Percentiles rank a stretch among this genome's conserved stretches.
Conservation (phyloP, 345 rosid species). For the Adansonia digitata region DNA sequence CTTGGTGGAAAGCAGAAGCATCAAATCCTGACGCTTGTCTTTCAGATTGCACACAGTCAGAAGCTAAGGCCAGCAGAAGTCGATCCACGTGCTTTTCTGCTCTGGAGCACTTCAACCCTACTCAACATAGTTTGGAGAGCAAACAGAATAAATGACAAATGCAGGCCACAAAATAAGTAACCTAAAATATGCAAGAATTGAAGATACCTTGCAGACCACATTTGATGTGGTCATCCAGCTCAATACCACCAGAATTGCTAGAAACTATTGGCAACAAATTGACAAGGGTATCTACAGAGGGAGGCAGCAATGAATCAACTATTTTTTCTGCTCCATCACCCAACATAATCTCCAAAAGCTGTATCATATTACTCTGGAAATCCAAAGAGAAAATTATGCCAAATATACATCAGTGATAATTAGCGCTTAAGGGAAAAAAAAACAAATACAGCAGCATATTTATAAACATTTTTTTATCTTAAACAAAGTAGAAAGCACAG, state of each 20-base stretch:
- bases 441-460: neutral
- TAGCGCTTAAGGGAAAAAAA: neutral
- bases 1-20: conserved; percentile 37
- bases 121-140: conserved; percentile 5
- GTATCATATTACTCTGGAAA: conserved; percentile 50
- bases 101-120: conserved; percentile 58
- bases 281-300: conserved; percentile 43
- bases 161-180: neutral
- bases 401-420: conserved; percentile 11
- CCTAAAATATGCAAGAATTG: neutral
- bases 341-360: conserved; percentile 70
- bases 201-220: conserved; percentile 71
- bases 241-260: conserved; percentile 26
- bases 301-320: conserved; percentile 35
- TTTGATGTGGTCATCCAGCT: conserved; percentile 43
- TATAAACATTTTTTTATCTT: neutral
- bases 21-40: conserved; percentile 37
- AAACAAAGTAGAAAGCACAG: conserved; percentile 5
- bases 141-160: neutral
- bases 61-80: conserved; percentile 57
- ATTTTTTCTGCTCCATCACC: conserved; percentile 55
- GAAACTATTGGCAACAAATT: conserved; percentile 51
- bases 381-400: conserved; percentile 22
- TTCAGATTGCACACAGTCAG: conserved; percentile 61
- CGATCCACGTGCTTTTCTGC: conserved; percentile 73